Percentiles rank a stretch among this genome's conserved stretches.
These are phyloP conservation scores for Xylariaceae sp. DNA, from an alignment of 2,329 filamentous ascomycete genomes.

Conservation along the genomic window DNA sequence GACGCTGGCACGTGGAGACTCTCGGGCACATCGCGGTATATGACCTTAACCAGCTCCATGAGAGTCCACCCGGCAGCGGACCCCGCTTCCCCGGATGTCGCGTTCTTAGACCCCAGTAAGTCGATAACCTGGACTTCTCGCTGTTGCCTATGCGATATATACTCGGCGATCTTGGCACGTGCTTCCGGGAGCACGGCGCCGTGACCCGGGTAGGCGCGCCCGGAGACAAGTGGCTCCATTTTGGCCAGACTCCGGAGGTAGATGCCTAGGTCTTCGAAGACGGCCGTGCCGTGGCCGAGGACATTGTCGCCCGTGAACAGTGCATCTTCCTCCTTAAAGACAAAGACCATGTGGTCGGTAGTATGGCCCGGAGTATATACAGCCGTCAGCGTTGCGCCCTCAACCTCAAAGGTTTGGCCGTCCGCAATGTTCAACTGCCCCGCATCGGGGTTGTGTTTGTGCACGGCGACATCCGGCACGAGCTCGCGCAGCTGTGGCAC, in stretches of 20 bases:
- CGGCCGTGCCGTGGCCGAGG: constrained; percentile 77
- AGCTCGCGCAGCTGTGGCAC: constrained; percentile 61
- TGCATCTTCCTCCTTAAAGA: constrained; percentile 71
- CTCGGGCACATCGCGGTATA: constrained; percentile 76
- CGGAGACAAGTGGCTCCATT: constrained; percentile 62
- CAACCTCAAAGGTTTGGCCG: constrained; percentile 47
- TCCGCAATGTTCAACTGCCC: constrained; percentile 50
- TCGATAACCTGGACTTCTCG: constrained; percentile 73
- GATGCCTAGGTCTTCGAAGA: constrained; percentile 68
- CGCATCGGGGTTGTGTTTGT: constrained; percentile 58
- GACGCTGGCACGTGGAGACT: constrained; percentile 71
- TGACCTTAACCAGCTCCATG: constrained; percentile 79
- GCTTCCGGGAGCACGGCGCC: constrained; percentile 73
- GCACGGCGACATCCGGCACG: constrained; percentile 58
- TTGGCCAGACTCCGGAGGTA: constrained; percentile 65
- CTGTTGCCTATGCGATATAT: constrained; percentile 73
- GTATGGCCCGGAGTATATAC: constrained; percentile 62
- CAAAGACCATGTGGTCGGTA: constrained; percentile 72
- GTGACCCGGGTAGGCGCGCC: constrained; percentile 81
- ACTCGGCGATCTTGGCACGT: constrained; percentile 67
- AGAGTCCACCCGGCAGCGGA: constrained; percentile 53
- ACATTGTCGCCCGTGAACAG: constrained; percentile 90
- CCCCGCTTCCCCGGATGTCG: constrained; percentile 12
- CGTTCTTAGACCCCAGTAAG: constrained; percentile 47
- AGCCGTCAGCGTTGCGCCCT: constrained; percentile 36